Evolutionary conservation across 306 rosid genomes (phyloP), one percentile per base, ranked within the genome.

Genomic region (Vigna unguiculata): DNA sequence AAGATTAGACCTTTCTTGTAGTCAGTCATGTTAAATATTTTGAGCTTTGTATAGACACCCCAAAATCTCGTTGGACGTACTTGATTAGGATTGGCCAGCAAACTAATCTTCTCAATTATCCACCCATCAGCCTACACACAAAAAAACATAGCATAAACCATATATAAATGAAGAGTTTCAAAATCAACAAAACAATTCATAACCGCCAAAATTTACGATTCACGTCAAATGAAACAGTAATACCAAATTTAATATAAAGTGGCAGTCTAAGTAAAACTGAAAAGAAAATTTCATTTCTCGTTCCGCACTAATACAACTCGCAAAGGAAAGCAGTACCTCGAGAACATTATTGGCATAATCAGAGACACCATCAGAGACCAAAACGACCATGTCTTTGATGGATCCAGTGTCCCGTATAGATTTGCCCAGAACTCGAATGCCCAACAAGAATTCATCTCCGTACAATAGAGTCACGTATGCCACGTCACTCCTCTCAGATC

Each of bases 41-140:
- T 96, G 71, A 96, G 88, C 91, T 96, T 96, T 47, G 98, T 96
- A 81, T 96, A 96, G 47, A 96, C 98, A 82, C 99, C 98, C 99
- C 99, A 96, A 82, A 96, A 96, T 64, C 99, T 92, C 84, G 75
- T 86, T 2, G 99, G 99, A 43, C 89, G 93, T 8, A 93, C 88
- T 86, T 93, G 93, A 88, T 96, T 96, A 41, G 99, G 99, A 79
- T 96, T 96, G 52, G 85, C 96, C 87, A 96, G 75, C 60, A 96
- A 87, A 84, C 87, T 96, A 78, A 96, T 96, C 92, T 87, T 93
- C 90, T 89, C 88, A 81, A 96, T 88, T 82, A 87, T 88, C 99
- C 99, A 96, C 34, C 99, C 99, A 75, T 93, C 98, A 81, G 98
- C 98, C 99, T 96, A 85, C 58, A 84, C 32, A 80, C 43, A 76